Evolutionary conservation across 2,329 filamentous ascomycete genomes (phyloP), one percentile per base, ranked within the genome.

Genomic region (Cladosporium velox): DNA sequence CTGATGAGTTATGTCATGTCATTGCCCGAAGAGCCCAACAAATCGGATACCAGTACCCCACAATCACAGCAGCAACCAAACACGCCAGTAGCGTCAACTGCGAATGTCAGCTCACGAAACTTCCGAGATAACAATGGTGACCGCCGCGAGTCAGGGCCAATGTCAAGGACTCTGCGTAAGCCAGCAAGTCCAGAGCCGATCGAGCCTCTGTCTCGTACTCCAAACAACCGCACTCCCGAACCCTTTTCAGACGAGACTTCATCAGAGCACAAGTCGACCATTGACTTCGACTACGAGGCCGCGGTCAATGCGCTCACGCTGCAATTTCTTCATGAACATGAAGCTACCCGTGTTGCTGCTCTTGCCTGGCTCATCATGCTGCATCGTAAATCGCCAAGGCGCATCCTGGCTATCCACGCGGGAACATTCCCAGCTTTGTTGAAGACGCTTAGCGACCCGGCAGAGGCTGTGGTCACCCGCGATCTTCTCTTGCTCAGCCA

Each of bases 321-420:
- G 8, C 88, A 98, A 63, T 98, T 99, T 74, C 82, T 99, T 62
- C 97, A 99, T 74, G 94, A 99, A 72, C 92, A 98, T 75, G 96
- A 99, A 81, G 93, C 92, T 32, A 99, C 95, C 2, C 88, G 95
- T 67, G 93, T 98, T 32, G 94, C 93, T 44, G 93, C 95, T 18
- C 83, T 99, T 67, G 94, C 91, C 6, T 99, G 95, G 95, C 85
- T 99, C 65, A 95, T 98, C 66, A 98, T 98, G 94, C 84, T 99
- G 49, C 95, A 99, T 77, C 88, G 92, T 69, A 98, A 97, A 81
- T 94, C 95, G 3, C 95, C 95, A 0, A 87, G 90, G 63, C 97
- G 97, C 77, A 83, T 84, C 15, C 85, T 98, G 47, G 93, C 94
- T 10, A 97, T 97, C 75, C 97, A 98, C 71, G 95, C 98, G 74